Base-by-base conservation (phyloP, 2,329 filamentous ascomycete genomes). In the Sordariomycetes sp. region DNA sequence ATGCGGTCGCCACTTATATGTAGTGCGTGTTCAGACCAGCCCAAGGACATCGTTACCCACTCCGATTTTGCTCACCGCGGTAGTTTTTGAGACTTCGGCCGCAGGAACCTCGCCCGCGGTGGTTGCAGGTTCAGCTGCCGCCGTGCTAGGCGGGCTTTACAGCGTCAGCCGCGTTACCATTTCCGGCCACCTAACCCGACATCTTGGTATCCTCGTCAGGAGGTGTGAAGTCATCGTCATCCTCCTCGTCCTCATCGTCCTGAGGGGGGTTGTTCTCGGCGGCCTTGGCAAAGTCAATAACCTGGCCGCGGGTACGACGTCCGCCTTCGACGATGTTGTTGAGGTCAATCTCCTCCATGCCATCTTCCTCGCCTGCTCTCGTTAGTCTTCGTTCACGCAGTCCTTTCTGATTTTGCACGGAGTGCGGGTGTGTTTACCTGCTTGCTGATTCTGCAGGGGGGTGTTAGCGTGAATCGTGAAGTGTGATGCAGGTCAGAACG, bases 261-360 rank as follows among this genome's bases (percentile, higher is more conserved):
- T 78, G 75, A 43, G 70, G 75, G 30, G 75, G 77, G 48, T 83
- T 74, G 59, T 94, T 79, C 61, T 83, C 72, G 18, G 86, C 86
- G 15, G 88, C 88, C 68, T 94, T 87, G 51, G 83, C 82, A 63
- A 86, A 96, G 70, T 96, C 86, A 57, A 96, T 95, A 53, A 79
- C 73, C 61, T 86, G 85, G 54, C 88, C 88, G 53, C 90, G 90
- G 43, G 90, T 96, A 60, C 92, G 90, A 49, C 80, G 76, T 42
- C 81, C 81, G 44, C 70, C 73, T 39, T 65, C 58, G 54, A 96
- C 79, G 58, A 96, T 94, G 72, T 96, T 96, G 57, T 75, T 75
- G 37, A 75, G 68, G 55, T 94, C 86, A 57, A 98, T 95, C 63
- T 90, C 88, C 56, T 93, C 85, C 70, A 94, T 75, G 59, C 84